These are phyloP conservation scores for Neodidymelliopsis sp. DNA, from an alignment of 2,329 filamentous ascomycete species.

Conservation along the genomic window DNA sequence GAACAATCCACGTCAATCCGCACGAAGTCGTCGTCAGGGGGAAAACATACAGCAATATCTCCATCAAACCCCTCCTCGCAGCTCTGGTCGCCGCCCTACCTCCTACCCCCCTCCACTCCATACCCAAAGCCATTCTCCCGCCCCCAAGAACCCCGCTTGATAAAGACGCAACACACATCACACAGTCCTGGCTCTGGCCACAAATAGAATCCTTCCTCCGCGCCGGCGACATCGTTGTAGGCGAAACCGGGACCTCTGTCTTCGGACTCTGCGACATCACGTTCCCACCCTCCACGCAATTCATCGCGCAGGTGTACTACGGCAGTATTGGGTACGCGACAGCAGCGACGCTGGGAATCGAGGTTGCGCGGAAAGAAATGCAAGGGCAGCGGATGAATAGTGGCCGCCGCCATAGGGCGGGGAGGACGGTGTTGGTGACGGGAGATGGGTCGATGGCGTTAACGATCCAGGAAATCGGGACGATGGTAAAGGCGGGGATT, in stretches of 20 bases:
- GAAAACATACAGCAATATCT: conserved; percentile 39
- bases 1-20: conserved; percentile 48
- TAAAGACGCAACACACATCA: conserved; percentile 47
- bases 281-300: conserved; percentile 39
- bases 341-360: conserved; percentile 52
- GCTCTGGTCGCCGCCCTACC: conserved; percentile 37
- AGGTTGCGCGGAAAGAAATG: conserved; percentile 60
- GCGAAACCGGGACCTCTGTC: conserved; percentile 53
- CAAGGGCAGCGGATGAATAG: conserved; percentile 1
- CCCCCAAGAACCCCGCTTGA: conserved; percentile 40
- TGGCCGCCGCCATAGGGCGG: not conserved
- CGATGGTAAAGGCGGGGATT: conserved; percentile 60
- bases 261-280: conserved; percentile 49
- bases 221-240: conserved; percentile 49
- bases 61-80: conserved; percentile 49
- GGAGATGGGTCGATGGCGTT: conserved; percentile 72
- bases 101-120: conserved; percentile 28
- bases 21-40: conserved; percentile 49
- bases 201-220: conserved; percentile 49
- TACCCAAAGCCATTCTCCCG: conserved; percentile 36
- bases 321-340: conserved; percentile 54
- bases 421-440: conserved; percentile 64
- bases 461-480: conserved; percentile 71
- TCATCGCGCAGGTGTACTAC: conserved; percentile 54
- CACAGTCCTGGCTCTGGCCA: conserved; percentile 55